phyloP scores from a whole-genome alignment of 495 filamentous ascomycete genomes.

The Trichocladium antarcticum region DNA sequence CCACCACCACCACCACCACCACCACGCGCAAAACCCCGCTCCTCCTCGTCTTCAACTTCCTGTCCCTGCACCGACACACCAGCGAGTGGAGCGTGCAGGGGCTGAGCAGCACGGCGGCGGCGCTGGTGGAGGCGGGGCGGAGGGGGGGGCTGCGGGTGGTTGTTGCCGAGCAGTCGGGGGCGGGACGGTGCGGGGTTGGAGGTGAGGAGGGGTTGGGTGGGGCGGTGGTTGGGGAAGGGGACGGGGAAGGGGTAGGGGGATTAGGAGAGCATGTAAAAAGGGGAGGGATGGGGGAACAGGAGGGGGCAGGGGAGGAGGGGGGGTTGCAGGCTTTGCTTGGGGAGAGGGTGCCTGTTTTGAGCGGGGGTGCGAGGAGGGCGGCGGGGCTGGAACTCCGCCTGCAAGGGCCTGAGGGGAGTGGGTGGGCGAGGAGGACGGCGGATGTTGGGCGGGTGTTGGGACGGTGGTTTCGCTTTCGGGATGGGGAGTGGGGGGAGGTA shows the following conservation, averaged over 20 bases:
- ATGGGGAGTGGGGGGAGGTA: constrained; percentile 22
- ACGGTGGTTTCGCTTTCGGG: constrained; percentile 62
- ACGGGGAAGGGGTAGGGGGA: constrained; percentile 25
- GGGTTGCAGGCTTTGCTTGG: constrained; percentile 35
- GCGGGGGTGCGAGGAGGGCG: constrained; percentile 41
- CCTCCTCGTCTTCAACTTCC: constrained; percentile 54
- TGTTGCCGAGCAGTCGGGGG: constrained; percentile 23
- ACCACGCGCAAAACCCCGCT: constrained; percentile 15
- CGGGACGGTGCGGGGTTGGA: not conserved
- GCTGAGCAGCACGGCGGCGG: constrained; percentile 55
- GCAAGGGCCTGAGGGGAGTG: constrained; percentile 40
- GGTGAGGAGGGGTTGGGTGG: not conserved
- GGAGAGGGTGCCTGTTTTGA: constrained; percentile 52
- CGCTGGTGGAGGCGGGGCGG: constrained; percentile 53
- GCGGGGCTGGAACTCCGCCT: constrained; percentile 9
- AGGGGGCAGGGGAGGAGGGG: constrained; percentile 22
- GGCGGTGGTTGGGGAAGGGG: not conserved
- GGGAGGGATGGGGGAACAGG: constrained; percentile 43
- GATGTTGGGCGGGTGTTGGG: constrained; percentile 50
- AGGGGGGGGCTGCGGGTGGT: constrained; percentile 27
- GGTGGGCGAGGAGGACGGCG: constrained; percentile 58
- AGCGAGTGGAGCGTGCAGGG: constrained; percentile 80
- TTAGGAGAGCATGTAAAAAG: constrained; percentile 30
- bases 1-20: constrained; percentile 15
- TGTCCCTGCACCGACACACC: constrained; percentile 58